Percentiles rank a stretch among this genome's conserved stretches.
phyloP scores from a whole-genome alignment of 768 basidiomycete genomes.

The Tricholoma matsutake region DNA sequence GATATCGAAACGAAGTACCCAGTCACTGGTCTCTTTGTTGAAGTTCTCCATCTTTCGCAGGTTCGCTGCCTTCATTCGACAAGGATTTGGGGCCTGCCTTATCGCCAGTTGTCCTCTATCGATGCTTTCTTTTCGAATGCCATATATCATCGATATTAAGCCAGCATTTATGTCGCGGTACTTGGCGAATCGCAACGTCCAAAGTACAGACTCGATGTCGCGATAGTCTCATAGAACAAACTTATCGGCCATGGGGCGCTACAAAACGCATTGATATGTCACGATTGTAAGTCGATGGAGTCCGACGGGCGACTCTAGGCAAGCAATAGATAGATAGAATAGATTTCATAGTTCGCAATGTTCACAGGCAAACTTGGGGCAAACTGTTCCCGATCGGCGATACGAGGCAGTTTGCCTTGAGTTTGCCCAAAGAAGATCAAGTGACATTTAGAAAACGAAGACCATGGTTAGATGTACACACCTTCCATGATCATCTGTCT shows the following conservation, averaged over 20 bases:
- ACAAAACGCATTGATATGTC: too few relatives aligned
- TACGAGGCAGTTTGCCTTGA: background rate
- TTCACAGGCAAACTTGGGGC: background rate
- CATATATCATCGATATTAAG: too few relatives aligned
- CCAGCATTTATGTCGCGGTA: too few relatives aligned
- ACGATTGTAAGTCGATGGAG: too few relatives aligned
- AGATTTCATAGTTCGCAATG: too few relatives aligned
- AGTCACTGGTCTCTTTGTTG: constrained; percentile 79
- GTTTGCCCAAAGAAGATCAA: background rate
- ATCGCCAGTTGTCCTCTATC: constrained; percentile 39
- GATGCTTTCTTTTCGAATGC: too few relatives aligned
- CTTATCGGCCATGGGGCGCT: too few relatives aligned
- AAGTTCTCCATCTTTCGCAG: constrained; percentile 72
- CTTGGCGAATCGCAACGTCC: too few relatives aligned
- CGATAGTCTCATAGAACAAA: too few relatives aligned
- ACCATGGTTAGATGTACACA: background rate
- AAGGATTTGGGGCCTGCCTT: constrained; percentile 80
- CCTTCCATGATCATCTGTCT: background rate
- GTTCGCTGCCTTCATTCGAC: constrained; percentile 71
- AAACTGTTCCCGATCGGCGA: background rate
- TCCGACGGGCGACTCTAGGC: too few relatives aligned
- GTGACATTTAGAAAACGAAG: background rate
- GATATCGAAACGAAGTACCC: constrained; percentile 46
- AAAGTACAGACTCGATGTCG: too few relatives aligned
- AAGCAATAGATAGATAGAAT: too few relatives aligned